Percentiles rank a stretch among this genome's conserved stretches.
Conservation (phyloP, 2,329 filamentous ascomycete genomes). For the Monilinia polystroma region DNA sequence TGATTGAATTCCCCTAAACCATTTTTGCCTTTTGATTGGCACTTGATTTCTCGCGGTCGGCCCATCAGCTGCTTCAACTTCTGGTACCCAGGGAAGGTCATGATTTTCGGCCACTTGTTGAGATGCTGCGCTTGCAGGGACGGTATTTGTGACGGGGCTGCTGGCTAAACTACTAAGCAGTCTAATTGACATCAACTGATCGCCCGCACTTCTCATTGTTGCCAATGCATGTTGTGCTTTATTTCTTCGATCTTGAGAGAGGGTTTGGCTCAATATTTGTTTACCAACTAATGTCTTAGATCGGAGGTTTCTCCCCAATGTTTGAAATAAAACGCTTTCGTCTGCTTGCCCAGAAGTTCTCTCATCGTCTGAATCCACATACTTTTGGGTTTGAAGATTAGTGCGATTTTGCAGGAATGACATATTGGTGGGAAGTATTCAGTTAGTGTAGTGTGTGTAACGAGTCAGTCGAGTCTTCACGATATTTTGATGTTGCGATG, state of each 20-base stretch:
- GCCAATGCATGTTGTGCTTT: conserved; percentile 10
- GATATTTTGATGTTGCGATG: neutral
- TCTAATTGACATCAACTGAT: conserved; percentile 2
- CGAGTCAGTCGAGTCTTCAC: neutral
- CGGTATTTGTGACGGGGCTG: neutral
- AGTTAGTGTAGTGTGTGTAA: neutral
- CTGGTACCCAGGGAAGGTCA: neutral
- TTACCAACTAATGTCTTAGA: neutral
- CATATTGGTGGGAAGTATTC: neutral
- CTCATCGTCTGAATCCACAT: conserved; percentile 6
- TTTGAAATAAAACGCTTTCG: conserved; percentile 8
- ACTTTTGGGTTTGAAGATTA: neutral
- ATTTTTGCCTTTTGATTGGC: neutral
- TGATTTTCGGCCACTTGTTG: neutral
- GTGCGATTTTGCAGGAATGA: conserved; percentile 7
- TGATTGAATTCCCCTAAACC: neutral
- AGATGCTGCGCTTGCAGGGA: conserved; percentile 9
- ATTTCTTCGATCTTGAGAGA: conserved; percentile 7
- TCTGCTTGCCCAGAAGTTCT: neutral
- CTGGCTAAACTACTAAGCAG: conserved; percentile 6
- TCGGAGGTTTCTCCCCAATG: neutral
- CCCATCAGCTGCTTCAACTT: neutral
- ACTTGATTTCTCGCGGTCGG: conserved; percentile 1
- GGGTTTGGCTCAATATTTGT: neutral
- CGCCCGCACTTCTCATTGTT: neutral